Conservation (phyloP, 2,329 filamentous ascomycete species). For the Fusarium camptoceras region DNA sequence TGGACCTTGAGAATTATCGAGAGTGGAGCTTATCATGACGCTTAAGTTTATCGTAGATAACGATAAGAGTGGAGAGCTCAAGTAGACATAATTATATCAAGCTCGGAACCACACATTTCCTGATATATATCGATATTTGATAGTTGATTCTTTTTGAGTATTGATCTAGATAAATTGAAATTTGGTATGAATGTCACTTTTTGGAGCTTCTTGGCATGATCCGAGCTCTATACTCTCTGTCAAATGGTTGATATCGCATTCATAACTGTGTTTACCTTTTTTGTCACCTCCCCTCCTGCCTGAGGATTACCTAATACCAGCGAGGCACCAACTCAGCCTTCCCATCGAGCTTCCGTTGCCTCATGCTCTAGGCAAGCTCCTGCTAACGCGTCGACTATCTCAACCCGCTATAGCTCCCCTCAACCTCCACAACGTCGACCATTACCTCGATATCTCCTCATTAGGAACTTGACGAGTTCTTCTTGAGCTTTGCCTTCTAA, state of each 20-base stretch:
- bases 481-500: slow-evolving; percentile 26
- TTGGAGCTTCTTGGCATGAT: too few species aligned
- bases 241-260: background rate
- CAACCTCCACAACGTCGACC: slow-evolving; percentile 34
- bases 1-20: slow-evolving; percentile 42
- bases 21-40: slow-evolving; percentile 35
- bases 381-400: slow-evolving; percentile 58
- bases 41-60: slow-evolving; percentile 5
- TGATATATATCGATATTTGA: too few species aligned
- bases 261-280: background rate
- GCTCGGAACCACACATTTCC: background rate
- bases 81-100: slow-evolving; percentile 38
- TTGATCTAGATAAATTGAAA: background rate
- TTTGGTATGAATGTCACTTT: too few species aligned
- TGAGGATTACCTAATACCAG: slow-evolving; percentile 46
- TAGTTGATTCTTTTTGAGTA: background rate
- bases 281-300: slow-evolving; percentile 43
- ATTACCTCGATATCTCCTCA: slow-evolving; percentile 15
- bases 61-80: slow-evolving; percentile 33
- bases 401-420: slow-evolving; percentile 43
- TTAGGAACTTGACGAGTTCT: slow-evolving; percentile 17
- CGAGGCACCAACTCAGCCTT: slow-evolving; percentile 53
- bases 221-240: too few species aligned
- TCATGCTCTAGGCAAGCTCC: slow-evolving; percentile 60
- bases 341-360: slow-evolving; percentile 49